A percentile compares a stretch with the other conserved stretches of the same genome.
phyloP scores from a whole-genome alignment of 106 monocot genomes.

The Phalaenopsis aphrodite region DNA sequence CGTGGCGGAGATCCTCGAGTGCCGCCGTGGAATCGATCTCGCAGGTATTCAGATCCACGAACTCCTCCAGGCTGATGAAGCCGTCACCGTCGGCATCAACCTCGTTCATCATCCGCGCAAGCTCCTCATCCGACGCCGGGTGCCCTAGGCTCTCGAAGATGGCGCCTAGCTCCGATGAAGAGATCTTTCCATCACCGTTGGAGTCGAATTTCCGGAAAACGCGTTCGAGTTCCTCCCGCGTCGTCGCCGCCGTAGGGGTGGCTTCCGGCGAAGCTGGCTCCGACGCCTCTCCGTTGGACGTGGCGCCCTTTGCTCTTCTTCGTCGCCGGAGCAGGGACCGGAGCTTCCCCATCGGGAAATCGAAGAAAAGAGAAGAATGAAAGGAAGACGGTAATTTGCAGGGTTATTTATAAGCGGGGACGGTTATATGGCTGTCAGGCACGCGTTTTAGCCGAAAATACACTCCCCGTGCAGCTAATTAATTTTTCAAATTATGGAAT shows the following conservation, averaged over 20 bases:
- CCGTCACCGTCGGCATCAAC: constrained; percentile 48
- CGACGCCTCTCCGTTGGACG: neutral
- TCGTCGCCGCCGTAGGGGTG: neutral
- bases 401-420: no score
- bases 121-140: constrained; percentile 26
- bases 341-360: constrained; percentile 7
- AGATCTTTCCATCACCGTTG: constrained; percentile 36
- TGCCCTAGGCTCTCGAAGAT: constrained; percentile 18
- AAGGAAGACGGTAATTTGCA: no score
- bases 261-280: neutral
- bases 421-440: no score
- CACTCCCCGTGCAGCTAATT: no score
- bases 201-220: constrained; percentile 25
- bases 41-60: constrained; percentile 30
- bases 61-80: constrained; percentile 45
- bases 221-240: neutral
- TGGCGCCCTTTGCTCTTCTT: neutral
- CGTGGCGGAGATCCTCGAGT: constrained; percentile 39
- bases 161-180: constrained; percentile 18
- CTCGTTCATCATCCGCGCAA: constrained; percentile 39
- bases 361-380: neutral
- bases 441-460: no score
- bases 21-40: constrained; percentile 15
- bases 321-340: neutral
- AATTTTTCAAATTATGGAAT: no score